Conservation (phyloP, 768 basidiomycete genomes). For the Boletus reticuloceps region DNA sequence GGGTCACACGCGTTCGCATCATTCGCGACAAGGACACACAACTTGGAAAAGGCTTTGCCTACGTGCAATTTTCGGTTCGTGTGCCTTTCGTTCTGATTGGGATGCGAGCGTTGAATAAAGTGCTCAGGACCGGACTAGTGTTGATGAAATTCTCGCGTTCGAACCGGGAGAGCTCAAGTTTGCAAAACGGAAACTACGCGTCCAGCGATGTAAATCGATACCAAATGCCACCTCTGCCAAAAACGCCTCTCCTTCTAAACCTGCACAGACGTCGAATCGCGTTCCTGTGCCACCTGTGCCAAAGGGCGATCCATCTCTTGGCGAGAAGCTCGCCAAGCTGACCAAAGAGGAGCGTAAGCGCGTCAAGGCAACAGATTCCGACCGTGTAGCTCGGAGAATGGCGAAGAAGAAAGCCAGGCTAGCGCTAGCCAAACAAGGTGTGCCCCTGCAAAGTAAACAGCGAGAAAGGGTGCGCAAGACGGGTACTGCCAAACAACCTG, state of each 20-base stretch:
- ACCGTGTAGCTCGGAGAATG: slow-evolving; percentile 77
- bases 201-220: slow-evolving; percentile 86
- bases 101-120: background rate
- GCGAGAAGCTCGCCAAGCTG: slow-evolving; percentile 71
- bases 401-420: slow-evolving; percentile 86
- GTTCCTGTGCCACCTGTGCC: slow-evolving; percentile 35
- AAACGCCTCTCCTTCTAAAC: slow-evolving; percentile 3
- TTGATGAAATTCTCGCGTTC: slow-evolving; percentile 88
- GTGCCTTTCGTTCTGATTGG: background rate
- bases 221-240: slow-evolving; percentile 36
- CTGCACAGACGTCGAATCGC: background rate
- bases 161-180: slow-evolving; percentile 80
- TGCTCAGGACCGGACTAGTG: slow-evolving; percentile 79
- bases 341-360: slow-evolving; percentile 86
- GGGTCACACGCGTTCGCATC: slow-evolving; percentile 86
- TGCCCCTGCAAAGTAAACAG: slow-evolving; percentile 39
- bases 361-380: slow-evolving; percentile 74
- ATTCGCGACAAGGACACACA: slow-evolving; percentile 89
- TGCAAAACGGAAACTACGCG: slow-evolving; percentile 87
- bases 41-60: slow-evolving; percentile 93
- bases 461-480: slow-evolving; percentile 49
- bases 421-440: slow-evolving; percentile 42
- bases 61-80: slow-evolving; percentile 78
- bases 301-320: slow-evolving; percentile 81
- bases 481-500: slow-evolving; percentile 21